Conservation (phyloP, 2,329 filamentous ascomycete genomes). For the Rhynchosporium agropyri region DNA sequence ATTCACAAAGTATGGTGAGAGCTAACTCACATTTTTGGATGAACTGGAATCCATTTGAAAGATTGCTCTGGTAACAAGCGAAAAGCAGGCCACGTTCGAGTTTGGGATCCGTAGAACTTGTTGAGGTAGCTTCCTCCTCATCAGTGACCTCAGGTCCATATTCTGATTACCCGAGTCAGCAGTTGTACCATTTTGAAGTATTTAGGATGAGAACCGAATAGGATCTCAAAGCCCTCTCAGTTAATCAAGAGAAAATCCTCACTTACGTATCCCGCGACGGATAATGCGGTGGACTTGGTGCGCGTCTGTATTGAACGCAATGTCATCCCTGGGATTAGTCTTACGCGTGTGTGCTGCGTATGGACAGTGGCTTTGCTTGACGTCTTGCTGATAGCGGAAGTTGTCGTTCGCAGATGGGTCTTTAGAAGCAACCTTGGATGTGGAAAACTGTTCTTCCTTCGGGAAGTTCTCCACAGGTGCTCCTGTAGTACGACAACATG, state of each 20-base stretch:
- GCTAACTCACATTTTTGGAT: slow-evolving; percentile 43
- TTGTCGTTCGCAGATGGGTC: not conserved
- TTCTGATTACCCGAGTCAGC: not conserved
- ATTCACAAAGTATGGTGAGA: slow-evolving; percentile 13
- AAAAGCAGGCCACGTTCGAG: slow-evolving; percentile 50
- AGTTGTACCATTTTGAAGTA: not conserved
- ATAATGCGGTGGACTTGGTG: slow-evolving; percentile 45
- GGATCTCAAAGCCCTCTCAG: not conserved
- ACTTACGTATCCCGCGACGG: slow-evolving; percentile 48
- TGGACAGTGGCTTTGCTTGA: slow-evolving; percentile 45
- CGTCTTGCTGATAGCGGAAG: slow-evolving; percentile 24
- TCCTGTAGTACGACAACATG: slow-evolving; percentile 32
- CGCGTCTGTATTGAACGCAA: slow-evolving; percentile 38
- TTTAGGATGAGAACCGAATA: not conserved
- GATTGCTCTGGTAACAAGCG: slow-evolving; percentile 49
- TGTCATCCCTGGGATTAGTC: slow-evolving; percentile 46
- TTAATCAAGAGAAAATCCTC: too few species aligned
- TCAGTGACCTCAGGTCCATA: slow-evolving; percentile 41
- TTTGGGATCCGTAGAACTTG: slow-evolving; percentile 16
- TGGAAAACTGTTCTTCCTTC: slow-evolving; percentile 39
- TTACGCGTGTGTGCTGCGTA: slow-evolving; percentile 52
- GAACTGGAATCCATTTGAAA: slow-evolving; percentile 47
- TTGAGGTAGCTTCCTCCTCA: not conserved
- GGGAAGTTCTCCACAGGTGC: slow-evolving; percentile 43
- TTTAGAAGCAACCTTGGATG: slow-evolving; percentile 32